These are phyloP conservation scores for Cyberlindnera mississippiensis DNA, from an alignment of 805 yeast species.

Conservation along the genomic window DNA sequence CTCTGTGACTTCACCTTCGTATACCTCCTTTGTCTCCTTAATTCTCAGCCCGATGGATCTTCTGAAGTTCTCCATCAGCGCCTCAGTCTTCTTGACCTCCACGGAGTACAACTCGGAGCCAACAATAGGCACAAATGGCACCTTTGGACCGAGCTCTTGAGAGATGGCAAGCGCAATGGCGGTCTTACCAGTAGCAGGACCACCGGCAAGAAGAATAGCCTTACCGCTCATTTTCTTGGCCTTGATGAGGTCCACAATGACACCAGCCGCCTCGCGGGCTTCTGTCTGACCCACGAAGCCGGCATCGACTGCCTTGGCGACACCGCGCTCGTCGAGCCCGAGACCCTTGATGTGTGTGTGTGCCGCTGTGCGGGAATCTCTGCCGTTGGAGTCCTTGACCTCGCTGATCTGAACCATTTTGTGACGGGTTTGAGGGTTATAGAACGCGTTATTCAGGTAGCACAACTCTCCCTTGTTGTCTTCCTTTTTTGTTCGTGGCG, in stretches of 20 bases:
- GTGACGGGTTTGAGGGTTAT: too few relatives aligned
- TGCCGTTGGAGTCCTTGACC: slow-evolving; percentile 49
- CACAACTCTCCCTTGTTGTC: not conserved
- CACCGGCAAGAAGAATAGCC: slow-evolving; percentile 94
- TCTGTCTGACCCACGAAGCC: slow-evolving; percentile 75
- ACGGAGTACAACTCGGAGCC: slow-evolving; percentile 92
- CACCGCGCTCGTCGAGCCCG: slow-evolving; percentile 87
- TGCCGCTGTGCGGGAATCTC: slow-evolving; percentile 81
- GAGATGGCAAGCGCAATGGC: slow-evolving; percentile 95
- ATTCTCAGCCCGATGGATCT: slow-evolving; percentile 94
- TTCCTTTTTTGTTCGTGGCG: too few relatives aligned
- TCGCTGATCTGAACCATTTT: slow-evolving; percentile 78
- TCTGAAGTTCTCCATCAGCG: slow-evolving; percentile 93
- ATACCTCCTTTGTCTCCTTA: slow-evolving; percentile 95
- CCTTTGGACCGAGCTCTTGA: slow-evolving; percentile 94
- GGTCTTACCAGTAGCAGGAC: slow-evolving; percentile 98
- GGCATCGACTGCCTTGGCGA: slow-evolving; percentile 79
- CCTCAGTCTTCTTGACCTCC: slow-evolving; percentile 96
- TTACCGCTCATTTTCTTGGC: slow-evolving; percentile 91
- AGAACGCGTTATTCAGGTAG: not conserved
- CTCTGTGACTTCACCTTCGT: slow-evolving; percentile 97
- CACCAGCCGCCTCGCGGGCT: slow-evolving; percentile 90
- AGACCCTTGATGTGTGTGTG: slow-evolving; percentile 96
- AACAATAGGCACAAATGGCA: slow-evolving; percentile 96
- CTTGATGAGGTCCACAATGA: slow-evolving; percentile 89